Percentiles rank a stretch among this genome's conserved stretches.
Evolutionary conservation across 805 yeast genomes (phyloP).

Genomic region (Candida quercuum): DNA sequence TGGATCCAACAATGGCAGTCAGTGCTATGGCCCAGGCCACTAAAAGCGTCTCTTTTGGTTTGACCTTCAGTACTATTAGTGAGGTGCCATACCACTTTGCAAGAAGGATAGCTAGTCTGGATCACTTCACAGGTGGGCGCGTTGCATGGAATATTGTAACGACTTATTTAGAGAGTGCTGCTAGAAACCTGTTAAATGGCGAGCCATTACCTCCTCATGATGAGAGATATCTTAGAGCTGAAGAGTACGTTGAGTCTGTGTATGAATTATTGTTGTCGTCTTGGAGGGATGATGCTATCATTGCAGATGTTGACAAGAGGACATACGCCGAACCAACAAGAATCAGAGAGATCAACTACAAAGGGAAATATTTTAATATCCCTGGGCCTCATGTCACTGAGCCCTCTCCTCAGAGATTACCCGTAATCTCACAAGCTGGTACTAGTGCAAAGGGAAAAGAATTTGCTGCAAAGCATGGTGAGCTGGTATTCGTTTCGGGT

Average conservation of each 20-base stretch:
- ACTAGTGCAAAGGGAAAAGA: slow-evolving; percentile 32
- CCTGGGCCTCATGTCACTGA: slow-evolving; percentile 35
- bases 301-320: slow-evolving; percentile 20
- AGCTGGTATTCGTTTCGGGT: slow-evolving; percentile 31
- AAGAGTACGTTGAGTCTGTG: slow-evolving; percentile 34
- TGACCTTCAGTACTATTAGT: slow-evolving; percentile 33
- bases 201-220: slow-evolving; percentile 15
- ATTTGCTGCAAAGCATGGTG: slow-evolving; percentile 37
- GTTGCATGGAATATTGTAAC: slow-evolving; percentile 37
- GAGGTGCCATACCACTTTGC: slow-evolving; percentile 33
- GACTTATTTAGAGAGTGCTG: slow-evolving; percentile 32
- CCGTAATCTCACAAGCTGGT: slow-evolving; percentile 38
- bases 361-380: slow-evolving; percentile 33
- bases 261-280: slow-evolving; percentile 33
- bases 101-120: slow-evolving; percentile 32
- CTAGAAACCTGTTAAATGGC: slow-evolving; percentile 24
- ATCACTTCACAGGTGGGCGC: slow-evolving; percentile 34
- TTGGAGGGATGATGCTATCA: slow-evolving; percentile 34
- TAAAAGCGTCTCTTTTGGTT: slow-evolving; percentile 27
- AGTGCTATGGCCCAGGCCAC: slow-evolving; percentile 29
- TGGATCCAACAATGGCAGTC: slow-evolving; percentile 2
- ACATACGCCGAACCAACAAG: slow-evolving; percentile 30
- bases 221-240: slow-evolving; percentile 31
- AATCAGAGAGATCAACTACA: slow-evolving; percentile 31
- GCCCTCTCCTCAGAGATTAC: slow-evolving; percentile 37